A percentile compares a stretch with the other conserved stretches of the same genome.
Conservation (phyloP, 192 early-diverging fungal species). For the Rhizophagus sp. region DNA sequence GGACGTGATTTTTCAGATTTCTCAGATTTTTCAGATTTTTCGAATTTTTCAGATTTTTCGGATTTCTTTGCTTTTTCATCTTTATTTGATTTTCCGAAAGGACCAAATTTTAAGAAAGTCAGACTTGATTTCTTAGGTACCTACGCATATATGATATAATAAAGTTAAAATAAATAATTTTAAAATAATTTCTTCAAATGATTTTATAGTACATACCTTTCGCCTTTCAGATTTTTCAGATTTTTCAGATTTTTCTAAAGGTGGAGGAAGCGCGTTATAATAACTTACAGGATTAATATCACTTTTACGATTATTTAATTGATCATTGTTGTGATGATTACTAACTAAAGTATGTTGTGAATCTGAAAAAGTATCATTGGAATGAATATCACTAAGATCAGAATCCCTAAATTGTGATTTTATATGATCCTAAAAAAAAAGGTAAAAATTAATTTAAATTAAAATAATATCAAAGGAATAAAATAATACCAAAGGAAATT, state of each 20-base stretch:
- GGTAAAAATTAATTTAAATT: no score
- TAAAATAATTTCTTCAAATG: neutral
- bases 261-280: neutral
- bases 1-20: neutral
- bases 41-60: neutral
- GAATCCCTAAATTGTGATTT: neutral
- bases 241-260: neutral
- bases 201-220: neutral
- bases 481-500: no score
- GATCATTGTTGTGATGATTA: neutral
- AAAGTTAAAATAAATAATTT: neutral
- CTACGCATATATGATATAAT: neutral
- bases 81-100: neutral
- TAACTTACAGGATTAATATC: no score
- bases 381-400: neutral
- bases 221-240: no score
- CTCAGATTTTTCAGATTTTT: neutral
- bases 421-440: neutral
- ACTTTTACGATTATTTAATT: neutral
- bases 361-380: neutral
- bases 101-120: neutral
- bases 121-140: neutral
- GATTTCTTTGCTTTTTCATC: neutral
- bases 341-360: neutral
- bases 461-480: no score